These are phyloP conservation scores for Pachyrhizus erosus DNA, from an alignment of 306 rosid genomes.

Conservation along the genomic window DNA sequence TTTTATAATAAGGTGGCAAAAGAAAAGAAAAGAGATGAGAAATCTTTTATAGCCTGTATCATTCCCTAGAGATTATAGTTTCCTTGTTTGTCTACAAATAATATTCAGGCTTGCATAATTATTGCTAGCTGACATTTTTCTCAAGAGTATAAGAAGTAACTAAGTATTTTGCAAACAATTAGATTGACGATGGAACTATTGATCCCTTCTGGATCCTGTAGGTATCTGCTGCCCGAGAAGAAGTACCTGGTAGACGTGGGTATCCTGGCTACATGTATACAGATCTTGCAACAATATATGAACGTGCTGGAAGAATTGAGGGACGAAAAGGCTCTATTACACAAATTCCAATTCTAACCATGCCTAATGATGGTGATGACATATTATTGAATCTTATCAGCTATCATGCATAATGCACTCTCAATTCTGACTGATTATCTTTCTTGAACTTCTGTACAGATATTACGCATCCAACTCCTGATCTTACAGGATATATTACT, in stretches of 20 bases:
- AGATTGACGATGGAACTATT: slow-evolving; percentile 5
- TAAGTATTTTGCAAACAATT: not conserved
- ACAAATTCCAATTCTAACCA: slow-evolving; percentile 95
- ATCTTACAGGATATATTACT: slow-evolving; percentile 98
- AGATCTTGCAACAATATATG: slow-evolving; percentile 98
- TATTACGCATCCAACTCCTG: slow-evolving; percentile 98
- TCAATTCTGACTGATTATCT: slow-evolving; percentile 3
- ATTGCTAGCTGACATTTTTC: not conserved
- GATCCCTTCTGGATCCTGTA: slow-evolving; percentile 48
- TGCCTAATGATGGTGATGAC: slow-evolving; percentile 94
- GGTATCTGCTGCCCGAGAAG: slow-evolving; percentile 99
- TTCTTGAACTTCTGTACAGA: slow-evolving; percentile 61
- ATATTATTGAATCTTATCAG: slow-evolving; percentile 22
- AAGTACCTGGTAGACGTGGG: slow-evolving; percentile 99
- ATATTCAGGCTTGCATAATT: slow-evolving; percentile 15
- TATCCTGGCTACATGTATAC: slow-evolving; percentile 99
- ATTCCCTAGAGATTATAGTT: slow-evolving; percentile 19
- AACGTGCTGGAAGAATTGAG: slow-evolving; percentile 98
- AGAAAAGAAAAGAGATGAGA: slow-evolving; percentile 18
- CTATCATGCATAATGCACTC: slow-evolving; percentile 26
- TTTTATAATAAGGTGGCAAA: slow-evolving; percentile 3
- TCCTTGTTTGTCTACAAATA: slow-evolving; percentile 8
- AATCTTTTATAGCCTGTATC: not conserved
- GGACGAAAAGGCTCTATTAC: slow-evolving; percentile 98
- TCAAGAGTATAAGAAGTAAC: slow-evolving; percentile 8